phyloP scores from a whole-genome alignment of 768 basidiomycete species.

The Crassisporium funariophilum region DNA sequence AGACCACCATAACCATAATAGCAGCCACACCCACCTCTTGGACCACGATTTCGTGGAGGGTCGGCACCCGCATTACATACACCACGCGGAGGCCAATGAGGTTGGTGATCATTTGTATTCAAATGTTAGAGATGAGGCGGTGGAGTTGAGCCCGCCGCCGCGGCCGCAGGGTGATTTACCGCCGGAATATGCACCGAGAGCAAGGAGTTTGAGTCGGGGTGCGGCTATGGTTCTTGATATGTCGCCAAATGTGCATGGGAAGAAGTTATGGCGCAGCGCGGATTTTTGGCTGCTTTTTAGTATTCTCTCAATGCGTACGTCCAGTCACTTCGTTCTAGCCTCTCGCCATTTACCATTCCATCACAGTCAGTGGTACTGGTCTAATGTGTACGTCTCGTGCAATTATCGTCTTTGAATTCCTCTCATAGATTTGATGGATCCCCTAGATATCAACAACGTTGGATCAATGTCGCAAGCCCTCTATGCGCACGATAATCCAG shows the following conservation, averaged over 20 bases:
- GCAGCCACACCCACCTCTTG: too few relatives aligned
- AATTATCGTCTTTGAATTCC: not conserved
- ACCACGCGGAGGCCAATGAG: too few relatives aligned
- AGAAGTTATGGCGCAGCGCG: conserved; percentile 44
- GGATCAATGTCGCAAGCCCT: conserved; percentile 70
- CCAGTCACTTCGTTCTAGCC: not conserved
- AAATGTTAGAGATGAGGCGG: too few relatives aligned
- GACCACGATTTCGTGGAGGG: too few relatives aligned
- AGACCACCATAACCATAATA: too few relatives aligned
- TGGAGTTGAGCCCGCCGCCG: conserved; percentile 16
- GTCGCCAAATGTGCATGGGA: conserved; percentile 56
- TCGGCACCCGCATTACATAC: too few relatives aligned
- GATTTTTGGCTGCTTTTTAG: conserved; percentile 70
- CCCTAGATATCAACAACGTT: conserved; percentile 84
- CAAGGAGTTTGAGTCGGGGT: conserved; percentile 25
- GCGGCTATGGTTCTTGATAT: conserved; percentile 25
- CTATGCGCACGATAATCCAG: conserved; percentile 57
- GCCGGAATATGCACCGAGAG: too few relatives aligned
- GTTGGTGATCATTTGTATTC: too few relatives aligned
- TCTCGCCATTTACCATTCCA: not conserved
- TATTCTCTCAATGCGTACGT: conserved; percentile 61
- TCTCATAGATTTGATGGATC: conserved; percentile 36
- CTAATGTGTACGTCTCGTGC: conserved; percentile 67
- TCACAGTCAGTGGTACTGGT: conserved; percentile 73
- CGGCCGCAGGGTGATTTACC: conserved; percentile 1